Base-by-base conservation (phyloP, 176 grass and related monocot species). In the Otatea glauca region DNA sequence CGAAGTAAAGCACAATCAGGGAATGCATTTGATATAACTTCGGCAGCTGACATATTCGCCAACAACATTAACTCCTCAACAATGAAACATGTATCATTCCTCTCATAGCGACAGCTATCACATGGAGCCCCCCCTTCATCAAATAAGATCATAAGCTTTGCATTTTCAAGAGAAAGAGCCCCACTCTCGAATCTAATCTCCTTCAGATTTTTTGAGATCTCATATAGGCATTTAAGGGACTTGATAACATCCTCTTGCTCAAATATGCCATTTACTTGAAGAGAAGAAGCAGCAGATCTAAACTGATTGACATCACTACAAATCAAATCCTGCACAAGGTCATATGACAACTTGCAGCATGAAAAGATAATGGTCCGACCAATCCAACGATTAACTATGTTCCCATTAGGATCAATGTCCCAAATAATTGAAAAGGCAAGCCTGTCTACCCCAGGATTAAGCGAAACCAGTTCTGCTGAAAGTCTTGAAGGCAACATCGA, bases 41-140 rank as follows among this genome's bases (percentile, higher is more conserved):
- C 96, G 47, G 96, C 96, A 95, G 76, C 91, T 67, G 96, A 90
- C 88, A 76, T 94, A 86, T 98, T 98, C 16, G 93, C 96, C 84
- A 98, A 86, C 70, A 98, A 68, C 96, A 98, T 98, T 43, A 98
- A 87, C 83, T 98, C 96, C 79, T 98, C 96, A 78, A 95, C 84
- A 81, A 95, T 85, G 63, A 83, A 98, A 80, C 91, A 93, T 59
- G 93, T 85, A 79, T 94, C 84, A 44, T 89, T 93, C 72, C 88
- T 90, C 61, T 83, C 73, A 86, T 85, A 56, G 54, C 76, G 86
- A 89, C 72, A 92, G 69, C 91, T 94, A 74, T 98, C 93, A 76
- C 78, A 90, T 75, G 91, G 93, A 81, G 77, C 80, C 6, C 93
- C 96, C 86, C 76, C 83, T 68, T 98, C 93, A 81, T 98, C 96